Percentiles rank a stretch among this genome's conserved stretches.
Conservation (phyloP, 805 yeast genomes). For the Pichia sporocuriosa region DNA sequence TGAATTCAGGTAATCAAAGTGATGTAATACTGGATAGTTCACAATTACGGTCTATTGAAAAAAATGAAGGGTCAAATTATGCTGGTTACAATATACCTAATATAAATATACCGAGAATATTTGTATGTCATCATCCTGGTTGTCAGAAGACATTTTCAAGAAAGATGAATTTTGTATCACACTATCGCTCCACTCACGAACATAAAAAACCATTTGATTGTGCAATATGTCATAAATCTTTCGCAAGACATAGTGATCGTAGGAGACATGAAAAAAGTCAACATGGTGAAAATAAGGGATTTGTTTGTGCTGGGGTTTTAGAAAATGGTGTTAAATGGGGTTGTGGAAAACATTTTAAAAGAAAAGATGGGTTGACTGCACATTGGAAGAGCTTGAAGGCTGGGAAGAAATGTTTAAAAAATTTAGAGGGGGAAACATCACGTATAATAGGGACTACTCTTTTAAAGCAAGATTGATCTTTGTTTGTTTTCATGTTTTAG, state of each 20-base stretch:
- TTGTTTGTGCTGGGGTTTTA: constrained; percentile 26
- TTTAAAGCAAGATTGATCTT: not conserved
- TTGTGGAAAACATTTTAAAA: constrained; percentile 30
- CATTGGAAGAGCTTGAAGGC: constrained; percentile 33
- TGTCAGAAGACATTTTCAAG: constrained; percentile 29
- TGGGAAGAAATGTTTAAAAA: constrained; percentile 27
- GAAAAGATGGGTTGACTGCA: constrained; percentile 32
- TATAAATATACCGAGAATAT: constrained; percentile 12
- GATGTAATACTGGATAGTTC: not conserved
- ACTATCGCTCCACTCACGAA: constrained; percentile 29
- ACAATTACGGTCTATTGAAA: too few species aligned
- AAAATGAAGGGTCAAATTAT: too few species aligned
- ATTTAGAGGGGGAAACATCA: constrained; percentile 9
- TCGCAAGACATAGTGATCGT: constrained; percentile 31
- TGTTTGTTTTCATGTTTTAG: not conserved
- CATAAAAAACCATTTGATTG: constrained; percentile 30
- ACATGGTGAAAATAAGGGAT: constrained; percentile 22
- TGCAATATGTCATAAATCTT: constrained; percentile 23
- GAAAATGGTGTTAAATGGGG: constrained; percentile 30
- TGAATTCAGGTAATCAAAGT: not conserved
- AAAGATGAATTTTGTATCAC: constrained; percentile 30
- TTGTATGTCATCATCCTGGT: constrained; percentile 22
- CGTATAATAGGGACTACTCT: not conserved
- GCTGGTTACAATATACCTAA: too few species aligned
- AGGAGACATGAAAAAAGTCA: constrained; percentile 31